Conservation (phyloP, 1,284 basidiomycete species). For the Puccinia triticina region DNA sequence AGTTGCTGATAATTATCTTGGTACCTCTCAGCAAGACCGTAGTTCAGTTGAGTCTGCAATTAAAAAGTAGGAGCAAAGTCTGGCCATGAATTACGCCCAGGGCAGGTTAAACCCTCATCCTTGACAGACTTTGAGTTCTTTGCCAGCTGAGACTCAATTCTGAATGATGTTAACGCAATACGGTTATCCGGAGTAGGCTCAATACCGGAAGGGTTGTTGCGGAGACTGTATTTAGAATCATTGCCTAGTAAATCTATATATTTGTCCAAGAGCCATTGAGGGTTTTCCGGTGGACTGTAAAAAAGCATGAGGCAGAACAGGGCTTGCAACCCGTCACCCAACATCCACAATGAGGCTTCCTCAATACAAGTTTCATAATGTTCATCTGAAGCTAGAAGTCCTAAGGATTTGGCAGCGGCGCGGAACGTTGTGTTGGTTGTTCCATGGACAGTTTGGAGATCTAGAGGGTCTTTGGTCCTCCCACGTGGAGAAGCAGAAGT, state of each 20-base stretch:
- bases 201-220: too few relatives aligned
- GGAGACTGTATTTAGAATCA: constrained; percentile 17
- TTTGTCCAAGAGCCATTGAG: background rate
- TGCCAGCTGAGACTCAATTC: too few relatives aligned
- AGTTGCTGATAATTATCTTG: background rate
- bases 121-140: too few relatives aligned
- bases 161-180: too few relatives aligned
- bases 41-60: too few relatives aligned
- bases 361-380: background rate
- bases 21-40: too few relatives aligned
- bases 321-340: constrained; percentile 58
- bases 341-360: background rate
- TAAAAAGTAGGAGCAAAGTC: too few relatives aligned
- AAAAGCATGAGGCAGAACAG: constrained; percentile 63
- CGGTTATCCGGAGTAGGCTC: too few relatives aligned
- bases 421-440: background rate
- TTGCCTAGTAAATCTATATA: background rate
- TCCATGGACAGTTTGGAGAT: background rate
- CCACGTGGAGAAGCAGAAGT: too few relatives aligned
- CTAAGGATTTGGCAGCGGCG: background rate
- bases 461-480: too few relatives aligned
- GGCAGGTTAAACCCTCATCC: too few relatives aligned
- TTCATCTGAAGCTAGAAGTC: constrained; percentile 15
- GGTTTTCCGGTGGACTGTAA: background rate
- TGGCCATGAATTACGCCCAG: too few relatives aligned